Evolutionary conservation across 345 rosid genomes (phyloP).

Genomic region (Leavenworthia alabamica): DNA sequence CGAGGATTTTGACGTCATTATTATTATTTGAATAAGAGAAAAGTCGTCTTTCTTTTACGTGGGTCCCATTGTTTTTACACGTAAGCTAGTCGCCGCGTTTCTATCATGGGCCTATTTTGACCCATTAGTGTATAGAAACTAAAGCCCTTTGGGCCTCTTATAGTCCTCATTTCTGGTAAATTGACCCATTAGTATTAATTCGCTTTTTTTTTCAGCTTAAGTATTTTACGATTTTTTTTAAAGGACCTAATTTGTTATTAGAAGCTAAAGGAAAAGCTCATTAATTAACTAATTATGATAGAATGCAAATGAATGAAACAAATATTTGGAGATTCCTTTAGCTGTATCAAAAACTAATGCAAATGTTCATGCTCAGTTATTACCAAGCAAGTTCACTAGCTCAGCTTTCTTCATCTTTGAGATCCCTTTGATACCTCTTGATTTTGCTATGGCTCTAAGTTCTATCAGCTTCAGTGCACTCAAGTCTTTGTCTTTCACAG

Average conservation of each 20-base stretch:
- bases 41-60: not conserved
- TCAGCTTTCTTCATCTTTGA: constrained; percentile 78
- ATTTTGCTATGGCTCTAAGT: constrained; percentile 63
- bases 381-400: constrained; percentile 43
- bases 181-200: too few species aligned
- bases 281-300: not conserved
- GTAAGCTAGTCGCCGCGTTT: constrained; percentile 17
- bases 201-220: too few species aligned
- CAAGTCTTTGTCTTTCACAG: constrained; percentile 34
- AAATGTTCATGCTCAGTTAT: constrained; percentile 24
- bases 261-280: not conserved
- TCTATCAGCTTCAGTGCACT: constrained; percentile 53
- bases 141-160: not conserved
- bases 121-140: not conserved
- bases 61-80: not conserved
- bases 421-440: constrained; percentile 63
- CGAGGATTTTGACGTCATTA: constrained; percentile 15
- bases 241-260: too few species aligned
- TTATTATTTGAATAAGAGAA: not conserved
- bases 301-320: not conserved
- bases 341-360: not conserved
- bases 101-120: not conserved
- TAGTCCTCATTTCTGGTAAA: too few species aligned
- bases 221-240: too few species aligned
- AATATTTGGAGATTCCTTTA: not conserved